Evolutionary conservation across 2,329 filamentous ascomycete species (phyloP), one percentile per base, ranked within the genome.

Genomic region (Fusarium sp.): DNA sequence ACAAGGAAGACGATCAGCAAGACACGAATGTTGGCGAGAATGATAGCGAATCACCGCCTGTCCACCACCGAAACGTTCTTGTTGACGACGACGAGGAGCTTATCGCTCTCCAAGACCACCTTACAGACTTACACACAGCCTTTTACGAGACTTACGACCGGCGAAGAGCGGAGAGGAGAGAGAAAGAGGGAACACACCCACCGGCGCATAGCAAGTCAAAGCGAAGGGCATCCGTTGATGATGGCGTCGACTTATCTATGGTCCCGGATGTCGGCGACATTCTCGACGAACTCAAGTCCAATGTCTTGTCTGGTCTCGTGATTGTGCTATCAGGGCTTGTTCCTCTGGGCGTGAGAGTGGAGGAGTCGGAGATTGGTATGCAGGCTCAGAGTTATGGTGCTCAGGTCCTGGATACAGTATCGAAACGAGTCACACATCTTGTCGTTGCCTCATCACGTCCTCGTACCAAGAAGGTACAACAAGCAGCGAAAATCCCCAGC

Each of bases 291-390:
- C 90, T 98, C 80, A 98, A 98, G 84, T 85, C 87, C 2, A 88
- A 88, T 61, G 93, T 97, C 5, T 89, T 99, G 2, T 89, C 88
- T 28, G 93, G 91, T 20, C 90, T 93, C 17, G 90, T 91, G 10
- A 89, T 99, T 65, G 95, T 98, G 10, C 92, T 98, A 74, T 98
- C 96, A 0, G 96, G 96, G 1, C 91, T 99, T 6, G 91, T 98
- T 6, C 95, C 95, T 1, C 85, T 98, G 2, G 94, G 93, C 10
- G 89, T 93, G 42, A 92, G 96, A 77, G 90, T 96, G 39, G 90
- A 93, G 65, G 90, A 89, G 69, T 95, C 95, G 5, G 96, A 99
- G 80, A 93, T 97, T 66, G 95, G 93, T 9, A 86, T 96, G 47
- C 97, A 97, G 87, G 93, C 95, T 6, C 91, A 91, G 79, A 94